These are phyloP conservation scores for Typha latifolia DNA, from an alignment of 176 grass and related monocot species.

Conservation along the genomic window DNA sequence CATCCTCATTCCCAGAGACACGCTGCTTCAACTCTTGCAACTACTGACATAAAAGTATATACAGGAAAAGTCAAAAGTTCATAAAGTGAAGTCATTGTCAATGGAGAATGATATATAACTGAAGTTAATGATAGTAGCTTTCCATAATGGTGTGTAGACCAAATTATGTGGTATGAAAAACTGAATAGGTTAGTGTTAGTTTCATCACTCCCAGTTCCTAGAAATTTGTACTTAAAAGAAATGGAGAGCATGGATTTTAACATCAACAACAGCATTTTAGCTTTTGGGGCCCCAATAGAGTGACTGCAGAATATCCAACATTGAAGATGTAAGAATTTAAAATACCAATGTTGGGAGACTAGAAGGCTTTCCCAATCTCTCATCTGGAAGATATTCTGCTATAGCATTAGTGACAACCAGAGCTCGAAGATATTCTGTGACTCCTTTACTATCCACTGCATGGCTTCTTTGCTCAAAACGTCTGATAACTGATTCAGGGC, in stretches of 20 bases:
- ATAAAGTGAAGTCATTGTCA: not conserved
- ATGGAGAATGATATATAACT: not conserved
- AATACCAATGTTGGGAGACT: conserved; percentile 76
- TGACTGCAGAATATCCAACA: not conserved
- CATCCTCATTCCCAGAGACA: conserved; percentile 75
- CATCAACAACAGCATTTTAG: too few species aligned
- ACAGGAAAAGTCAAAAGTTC: conserved; percentile 19
- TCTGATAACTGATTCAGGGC: conserved; percentile 80
- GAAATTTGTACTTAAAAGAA: not conserved
- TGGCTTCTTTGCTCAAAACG: conserved; percentile 91
- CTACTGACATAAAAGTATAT: conserved; percentile 73
- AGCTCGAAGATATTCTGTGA: conserved; percentile 87
- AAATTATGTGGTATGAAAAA: not conserved
- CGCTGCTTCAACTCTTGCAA: conserved; percentile 95
- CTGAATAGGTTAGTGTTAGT: not conserved
- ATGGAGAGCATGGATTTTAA: too few species aligned
- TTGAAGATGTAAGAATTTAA: conserved; percentile 3
- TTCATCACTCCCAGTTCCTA: not conserved
- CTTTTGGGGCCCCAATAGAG: not conserved
- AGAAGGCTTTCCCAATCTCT: conserved; percentile 67
- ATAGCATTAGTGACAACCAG: conserved; percentile 81
- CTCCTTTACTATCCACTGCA: conserved; percentile 79
- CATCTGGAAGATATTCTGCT: conserved; percentile 83
- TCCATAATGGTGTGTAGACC: not conserved
- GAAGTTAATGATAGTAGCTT: too few species aligned